Evolutionary conservation across 2,329 filamentous ascomycete genomes (phyloP).

Genomic region (Fonsecaea monophora): DNA sequence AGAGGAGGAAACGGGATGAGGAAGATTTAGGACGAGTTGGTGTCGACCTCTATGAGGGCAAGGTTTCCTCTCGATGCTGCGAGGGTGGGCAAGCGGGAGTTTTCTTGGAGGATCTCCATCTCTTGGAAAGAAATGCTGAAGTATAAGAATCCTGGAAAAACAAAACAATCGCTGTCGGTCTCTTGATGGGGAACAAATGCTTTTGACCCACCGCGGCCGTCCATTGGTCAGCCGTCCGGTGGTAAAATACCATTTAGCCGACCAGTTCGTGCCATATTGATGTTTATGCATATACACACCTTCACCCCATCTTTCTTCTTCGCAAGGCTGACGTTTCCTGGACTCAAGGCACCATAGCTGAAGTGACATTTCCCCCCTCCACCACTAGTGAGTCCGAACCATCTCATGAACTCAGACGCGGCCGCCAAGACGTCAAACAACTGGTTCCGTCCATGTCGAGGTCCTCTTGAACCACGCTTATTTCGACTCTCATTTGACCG

Average conservation of each 20-base stretch:
- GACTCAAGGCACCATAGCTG: not conserved
- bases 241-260: not conserved
- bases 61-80: not conserved
- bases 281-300: not conserved
- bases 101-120: not conserved
- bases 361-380: not conserved
- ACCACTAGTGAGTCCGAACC: not conserved
- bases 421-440: constrained; percentile 10
- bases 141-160: not conserved
- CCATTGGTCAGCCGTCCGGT: not conserved
- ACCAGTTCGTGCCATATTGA: not conserved
- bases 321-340: not conserved
- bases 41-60: not conserved
- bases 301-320: not conserved
- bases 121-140: not conserved
- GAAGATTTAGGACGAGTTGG: not conserved
- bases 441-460: not conserved
- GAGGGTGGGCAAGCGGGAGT: not conserved
- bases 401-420: not conserved
- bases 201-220: not conserved
- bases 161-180: not conserved
- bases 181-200: not conserved
- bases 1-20: not conserved
- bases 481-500: not conserved
- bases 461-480: not conserved